Base-by-base conservation (phyloP, 1,139 yeast species). In the Zygosaccharomyces sapae region DNA sequence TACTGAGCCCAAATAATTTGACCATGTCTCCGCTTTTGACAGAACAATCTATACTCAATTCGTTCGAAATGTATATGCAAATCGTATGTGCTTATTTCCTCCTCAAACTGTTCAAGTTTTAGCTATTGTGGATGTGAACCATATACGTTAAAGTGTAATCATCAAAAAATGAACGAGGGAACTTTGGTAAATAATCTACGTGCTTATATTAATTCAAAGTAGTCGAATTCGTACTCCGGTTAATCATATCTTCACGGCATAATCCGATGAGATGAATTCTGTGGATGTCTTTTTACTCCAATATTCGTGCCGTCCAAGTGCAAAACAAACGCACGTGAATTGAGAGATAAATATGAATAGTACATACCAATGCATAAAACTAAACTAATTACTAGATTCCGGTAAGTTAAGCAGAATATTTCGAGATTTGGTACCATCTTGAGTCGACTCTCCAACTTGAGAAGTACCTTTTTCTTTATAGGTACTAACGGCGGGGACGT, bases 401-500 rank as follows among this genome's bases (percentile, higher is more conserved):
- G 70, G 69, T 2, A 70, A 66, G 10, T 63, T 67, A 3, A 65
- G 61, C 30, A 69, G 59, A 38, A 70, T 50, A 46, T 67, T 66
- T 49, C 66, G 66, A 4, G 63, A 58, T 31, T 53, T 52, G 42
- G 61, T 56, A 27, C 54, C 48, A 2, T 53, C 55, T 20, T 56
- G 59, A 10, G 55, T 53, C 9, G 70, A 63, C 55, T 84, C 92
- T 5, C 94, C 94, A 51, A 85, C 73, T 58, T 82, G 86, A 24
- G 87, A 80, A 0, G 94, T 85, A 4, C 97, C 98, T 71, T 83
- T 90, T 61, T 88, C 96, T 59, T 95, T 87, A 67, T 90, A 92
- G 0, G 99, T 92, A 60, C 94, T 83, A 5, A 92, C 99, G 0
- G 98, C 98, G 1, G 98, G 97, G 48, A 92, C 92, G 65, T 92